Conservation (phyloP, 2,329 filamentous ascomycete species). For the Colletotrichum musae region DNA sequence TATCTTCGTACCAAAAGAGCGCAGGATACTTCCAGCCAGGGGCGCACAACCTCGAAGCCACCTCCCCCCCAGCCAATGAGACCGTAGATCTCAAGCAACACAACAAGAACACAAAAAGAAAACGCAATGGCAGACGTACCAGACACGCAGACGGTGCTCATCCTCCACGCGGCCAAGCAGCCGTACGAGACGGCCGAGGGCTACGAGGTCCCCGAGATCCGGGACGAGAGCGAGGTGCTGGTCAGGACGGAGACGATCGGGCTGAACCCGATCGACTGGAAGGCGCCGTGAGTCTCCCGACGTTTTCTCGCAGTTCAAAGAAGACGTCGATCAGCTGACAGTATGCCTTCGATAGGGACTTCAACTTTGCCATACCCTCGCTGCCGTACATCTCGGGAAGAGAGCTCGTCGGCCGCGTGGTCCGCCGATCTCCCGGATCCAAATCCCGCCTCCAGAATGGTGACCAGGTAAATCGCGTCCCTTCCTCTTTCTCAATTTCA, state of each 20-base stretch:
- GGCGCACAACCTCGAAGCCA: neutral
- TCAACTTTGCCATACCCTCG: conserved; percentile 77
- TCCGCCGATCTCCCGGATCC: conserved; percentile 46
- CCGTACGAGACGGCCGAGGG: conserved; percentile 62
- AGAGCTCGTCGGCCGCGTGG: conserved; percentile 77
- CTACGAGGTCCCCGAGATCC: conserved; percentile 59
- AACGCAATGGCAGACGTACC: conserved; percentile 35
- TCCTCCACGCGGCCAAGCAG: conserved; percentile 65
- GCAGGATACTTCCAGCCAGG: no score
- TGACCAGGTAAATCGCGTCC: conserved; percentile 61
- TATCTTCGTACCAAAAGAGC: no score
- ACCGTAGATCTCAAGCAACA: neutral
- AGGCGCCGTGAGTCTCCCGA: conserved; percentile 71
- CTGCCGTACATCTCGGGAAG: conserved; percentile 79
- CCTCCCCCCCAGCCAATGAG: conserved; percentile 19
- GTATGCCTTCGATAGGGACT: conserved; percentile 65
- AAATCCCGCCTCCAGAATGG: conserved; percentile 64
- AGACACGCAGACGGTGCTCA: conserved; percentile 60
- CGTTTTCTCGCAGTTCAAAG: neutral
- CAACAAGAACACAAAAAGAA: neutral
- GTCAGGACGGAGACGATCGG: conserved; percentile 77
- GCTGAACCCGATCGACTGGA: conserved; percentile 84
- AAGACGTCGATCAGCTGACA: neutral
- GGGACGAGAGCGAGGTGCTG: conserved; percentile 66
- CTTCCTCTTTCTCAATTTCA: conserved; percentile 17